A percentile compares a stretch with the other conserved stretches of the same genome.
Conservation (phyloP, 805 yeast species). For the Monosporozyma solicola region DNA sequence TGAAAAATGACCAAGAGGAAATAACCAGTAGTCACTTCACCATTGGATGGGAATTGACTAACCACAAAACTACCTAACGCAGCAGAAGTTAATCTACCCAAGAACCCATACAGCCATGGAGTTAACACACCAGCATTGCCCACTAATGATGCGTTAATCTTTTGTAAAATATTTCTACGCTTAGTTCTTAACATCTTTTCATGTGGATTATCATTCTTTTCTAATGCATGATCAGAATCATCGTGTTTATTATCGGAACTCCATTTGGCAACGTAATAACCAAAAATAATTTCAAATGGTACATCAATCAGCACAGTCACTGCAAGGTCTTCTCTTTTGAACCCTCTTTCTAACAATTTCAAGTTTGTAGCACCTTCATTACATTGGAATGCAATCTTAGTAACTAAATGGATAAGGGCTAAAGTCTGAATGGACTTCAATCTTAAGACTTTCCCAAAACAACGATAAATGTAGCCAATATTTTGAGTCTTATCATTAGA, state of each 20-base stretch:
- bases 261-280: slow-evolving; percentile 94
- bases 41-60: slow-evolving; percentile 53
- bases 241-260: slow-evolving; percentile 46
- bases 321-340: slow-evolving; percentile 88
- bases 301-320: slow-evolving; percentile 88
- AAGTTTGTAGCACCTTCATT: slow-evolving; percentile 94
- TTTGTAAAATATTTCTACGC: background rate
- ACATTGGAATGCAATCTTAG: slow-evolving; percentile 90
- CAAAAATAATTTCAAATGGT: slow-evolving; percentile 91
- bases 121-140: slow-evolving; percentile 49
- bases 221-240: background rate
- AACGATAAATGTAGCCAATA: slow-evolving; percentile 46
- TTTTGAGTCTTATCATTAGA: slow-evolving; percentile 24
- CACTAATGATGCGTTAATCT: slow-evolving; percentile 12
- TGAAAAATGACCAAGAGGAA: slow-evolving; percentile 69
- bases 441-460: slow-evolving; percentile 62
- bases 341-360: slow-evolving; percentile 82
- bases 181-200: slow-evolving; percentile 2
- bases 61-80: slow-evolving; percentile 66
- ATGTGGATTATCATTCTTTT: slow-evolving; percentile 4
- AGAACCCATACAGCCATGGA: slow-evolving; percentile 86
- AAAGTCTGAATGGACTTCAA: slow-evolving; percentile 66
- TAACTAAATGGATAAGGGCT: slow-evolving; percentile 62
- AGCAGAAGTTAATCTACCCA: slow-evolving; percentile 76
- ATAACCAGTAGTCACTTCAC: slow-evolving; percentile 41